phyloP scores from a whole-genome alignment of 2,329 filamentous ascomycete genomes.

The Camillea tinctor region DNA sequence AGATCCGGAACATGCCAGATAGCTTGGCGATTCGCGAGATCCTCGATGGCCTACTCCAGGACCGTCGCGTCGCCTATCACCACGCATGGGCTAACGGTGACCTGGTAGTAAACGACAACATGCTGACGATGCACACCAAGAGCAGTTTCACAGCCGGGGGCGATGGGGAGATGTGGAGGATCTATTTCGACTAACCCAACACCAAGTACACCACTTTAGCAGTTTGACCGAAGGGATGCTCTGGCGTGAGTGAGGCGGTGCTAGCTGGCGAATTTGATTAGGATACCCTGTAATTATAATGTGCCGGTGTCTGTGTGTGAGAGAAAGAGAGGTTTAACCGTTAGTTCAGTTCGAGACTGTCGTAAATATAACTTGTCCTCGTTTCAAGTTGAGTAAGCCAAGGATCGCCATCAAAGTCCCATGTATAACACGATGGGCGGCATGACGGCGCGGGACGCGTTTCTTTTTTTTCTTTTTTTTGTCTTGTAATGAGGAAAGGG shows the following conservation, averaged over 20 bases:
- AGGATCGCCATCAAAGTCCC: background rate
- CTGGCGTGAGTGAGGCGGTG: no score
- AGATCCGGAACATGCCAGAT: background rate
- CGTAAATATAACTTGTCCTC: background rate
- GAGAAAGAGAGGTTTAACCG: no score
- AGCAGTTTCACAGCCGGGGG: background rate
- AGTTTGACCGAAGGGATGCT: no score
- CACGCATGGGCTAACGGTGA: constrained; percentile 1
- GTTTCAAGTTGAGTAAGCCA: background rate
- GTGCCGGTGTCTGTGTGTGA: no score
- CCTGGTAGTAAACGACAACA: background rate
- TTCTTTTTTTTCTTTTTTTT: no score
- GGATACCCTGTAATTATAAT: background rate
- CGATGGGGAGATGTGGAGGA: background rate
- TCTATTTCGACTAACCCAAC: background rate
- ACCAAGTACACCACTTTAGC: no score
- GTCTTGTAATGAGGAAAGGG: no score
- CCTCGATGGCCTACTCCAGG: background rate
- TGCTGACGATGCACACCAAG: background rate
- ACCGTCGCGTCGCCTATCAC: constrained; percentile 1
- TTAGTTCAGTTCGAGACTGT: background rate
- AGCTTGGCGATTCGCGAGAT: background rate
- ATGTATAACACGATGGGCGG: background rate
- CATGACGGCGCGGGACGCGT: background rate
- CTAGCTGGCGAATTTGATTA: background rate